Conservation (phyloP, 2,329 filamentous ascomycete genomes). For the Diaporthe sp. region DNA sequence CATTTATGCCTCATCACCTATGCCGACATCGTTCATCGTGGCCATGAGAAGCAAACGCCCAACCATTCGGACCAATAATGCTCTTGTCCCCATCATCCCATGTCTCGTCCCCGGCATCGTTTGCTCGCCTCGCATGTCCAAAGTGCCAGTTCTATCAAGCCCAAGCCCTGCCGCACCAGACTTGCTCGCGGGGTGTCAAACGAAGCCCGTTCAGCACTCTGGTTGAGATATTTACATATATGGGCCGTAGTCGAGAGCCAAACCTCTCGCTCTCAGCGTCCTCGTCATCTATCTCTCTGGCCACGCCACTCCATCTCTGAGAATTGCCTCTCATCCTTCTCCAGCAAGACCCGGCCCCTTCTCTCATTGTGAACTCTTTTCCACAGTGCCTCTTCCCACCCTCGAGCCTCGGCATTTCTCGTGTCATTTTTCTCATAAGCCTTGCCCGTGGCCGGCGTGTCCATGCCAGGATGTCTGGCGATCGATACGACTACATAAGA, state of each 20-base stretch:
- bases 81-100: slow-evolving; percentile 10
- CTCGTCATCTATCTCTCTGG: background rate
- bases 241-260: slow-evolving; percentile 1
- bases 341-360: background rate
- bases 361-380: background rate
- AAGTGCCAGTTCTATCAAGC: slow-evolving; percentile 28
- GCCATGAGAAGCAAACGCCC: slow-evolving; percentile 28
- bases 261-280: background rate
- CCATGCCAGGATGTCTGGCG: slow-evolving; percentile 24
- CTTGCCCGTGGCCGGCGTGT: background rate
- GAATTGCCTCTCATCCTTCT: background rate
- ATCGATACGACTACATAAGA: slow-evolving; percentile 21
- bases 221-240: slow-evolving; percentile 19
- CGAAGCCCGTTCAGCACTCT: background rate
- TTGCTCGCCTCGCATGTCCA: slow-evolving; percentile 31
- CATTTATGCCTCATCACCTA: slow-evolving; percentile 28
- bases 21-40: slow-evolving; percentile 13
- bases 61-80: slow-evolving; percentile 22
- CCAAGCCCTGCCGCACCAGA: slow-evolving; percentile 21
- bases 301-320: background rate
- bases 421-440: background rate
- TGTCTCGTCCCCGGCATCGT: slow-evolving; percentile 9
- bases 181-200: slow-evolving; percentile 10
- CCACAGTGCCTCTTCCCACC: background rate
- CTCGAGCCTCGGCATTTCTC: background rate